Evolutionary conservation across 495 filamentous ascomycete species (phyloP), one percentile per base, ranked within the genome.

Genomic region (Chaetomium cochliodes): DNA sequence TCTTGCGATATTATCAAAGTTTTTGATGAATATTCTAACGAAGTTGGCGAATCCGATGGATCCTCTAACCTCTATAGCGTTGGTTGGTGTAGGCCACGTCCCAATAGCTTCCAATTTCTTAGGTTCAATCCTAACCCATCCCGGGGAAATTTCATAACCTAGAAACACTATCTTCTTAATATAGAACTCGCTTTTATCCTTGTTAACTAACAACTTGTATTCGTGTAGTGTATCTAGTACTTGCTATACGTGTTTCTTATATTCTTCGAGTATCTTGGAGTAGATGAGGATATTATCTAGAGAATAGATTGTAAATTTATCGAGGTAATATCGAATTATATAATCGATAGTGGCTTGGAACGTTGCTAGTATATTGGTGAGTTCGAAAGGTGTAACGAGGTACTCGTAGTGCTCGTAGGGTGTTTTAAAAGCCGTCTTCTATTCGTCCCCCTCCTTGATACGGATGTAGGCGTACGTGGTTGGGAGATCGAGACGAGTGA

Each of bases 241-340:
- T 15, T 46, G 3, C 11, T 60, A 13, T 2, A 65, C 25, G 18
- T 60, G 28, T 3, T 12, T 2, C 16, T 49, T 39, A 37, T 66
- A 20, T 41, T 66, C 64, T 39, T 61, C 30, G 23, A 50, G 39
- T 20, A n/a, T 61, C n/a, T 62, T 62, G 2, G 51, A 55, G 51
- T 22, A 66, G 51, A 66, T 62, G 7, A 66, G 42, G 16, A 66
- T 61, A 42, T 66, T 13, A 41, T 56, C 53, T 3, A 56, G 30
- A 30, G 39, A 56, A 56, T 13, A 41, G 28, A 66, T 28, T 39
- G 13, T n/a, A 8, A 49, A 61, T 7, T 62, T 37, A 22, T 66
- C 58, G 12, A 66, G 20, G 39, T 6, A 30, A 30, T 30, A 6
- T 30, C 28, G 28, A 5, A 18, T 41, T 47, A 20, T 6, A 2